Evolutionary conservation across 306 rosid genomes (phyloP).

Genomic region (Benincasa hispida): DNA sequence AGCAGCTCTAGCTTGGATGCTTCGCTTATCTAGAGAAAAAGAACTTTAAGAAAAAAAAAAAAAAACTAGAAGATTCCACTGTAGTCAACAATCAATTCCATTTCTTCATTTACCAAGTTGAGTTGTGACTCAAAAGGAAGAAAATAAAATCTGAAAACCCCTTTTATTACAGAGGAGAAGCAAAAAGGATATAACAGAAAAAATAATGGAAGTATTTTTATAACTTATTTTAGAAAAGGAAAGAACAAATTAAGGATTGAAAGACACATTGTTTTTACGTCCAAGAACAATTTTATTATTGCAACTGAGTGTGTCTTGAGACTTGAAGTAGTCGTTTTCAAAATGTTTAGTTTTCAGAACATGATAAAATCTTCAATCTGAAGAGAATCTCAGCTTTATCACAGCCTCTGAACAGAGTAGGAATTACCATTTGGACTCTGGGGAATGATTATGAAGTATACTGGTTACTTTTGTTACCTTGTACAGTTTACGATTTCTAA

Average conservation of each 20-base stretch:
- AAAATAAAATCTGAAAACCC: background rate
- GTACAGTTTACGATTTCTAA: too few relatives aligned
- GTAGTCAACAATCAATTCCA: background rate
- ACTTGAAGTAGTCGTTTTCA: background rate
- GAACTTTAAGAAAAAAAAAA: background rate
- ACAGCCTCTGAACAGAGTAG: too few relatives aligned
- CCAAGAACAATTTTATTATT: background rate
- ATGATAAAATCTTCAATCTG: background rate
- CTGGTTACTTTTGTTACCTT: too few relatives aligned
- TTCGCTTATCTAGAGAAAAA: background rate
- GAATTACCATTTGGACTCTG: too few relatives aligned
- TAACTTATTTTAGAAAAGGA: background rate
- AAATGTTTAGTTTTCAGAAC: background rate
- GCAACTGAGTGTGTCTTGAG: background rate
- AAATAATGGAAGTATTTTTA: background rate
- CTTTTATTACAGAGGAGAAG: background rate
- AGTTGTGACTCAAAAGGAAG: background rate
- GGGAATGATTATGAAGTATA: too few relatives aligned
- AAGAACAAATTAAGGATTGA: background rate
- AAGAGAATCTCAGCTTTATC: background rate
- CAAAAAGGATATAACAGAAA: background rate
- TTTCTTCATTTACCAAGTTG: background rate
- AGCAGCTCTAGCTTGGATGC: background rate
- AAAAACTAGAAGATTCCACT: background rate
- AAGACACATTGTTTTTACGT: background rate